These are phyloP conservation scores for Eleusine coracana DNA, from an alignment of 176 grass and related monocot species.

Conservation along the genomic window DNA sequence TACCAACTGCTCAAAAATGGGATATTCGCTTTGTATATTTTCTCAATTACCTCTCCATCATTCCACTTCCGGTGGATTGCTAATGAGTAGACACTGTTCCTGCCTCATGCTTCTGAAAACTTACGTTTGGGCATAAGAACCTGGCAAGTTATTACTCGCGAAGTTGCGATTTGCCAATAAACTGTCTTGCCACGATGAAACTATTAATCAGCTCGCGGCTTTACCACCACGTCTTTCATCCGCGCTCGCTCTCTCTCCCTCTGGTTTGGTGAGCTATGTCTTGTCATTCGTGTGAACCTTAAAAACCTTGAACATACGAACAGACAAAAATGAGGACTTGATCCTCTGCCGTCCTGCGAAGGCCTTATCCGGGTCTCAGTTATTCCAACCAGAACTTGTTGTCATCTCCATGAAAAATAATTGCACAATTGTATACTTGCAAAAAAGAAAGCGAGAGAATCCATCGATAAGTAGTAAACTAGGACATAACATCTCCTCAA, in stretches of 20 bases:
- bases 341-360: neutral
- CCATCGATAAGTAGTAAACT: neutral
- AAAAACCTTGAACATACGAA: neutral
- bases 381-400: neutral
- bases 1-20: constrained; percentile 7
- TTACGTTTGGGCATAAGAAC: neutral
- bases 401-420: neutral
- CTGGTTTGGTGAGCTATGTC: neutral
- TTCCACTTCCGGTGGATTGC: neutral
- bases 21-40: constrained; percentile 13
- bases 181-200: neutral
- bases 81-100: neutral
- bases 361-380: neutral
- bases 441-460: neutral
- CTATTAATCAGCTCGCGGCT: neutral
- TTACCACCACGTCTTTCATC: neutral
- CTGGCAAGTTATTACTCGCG: neutral
- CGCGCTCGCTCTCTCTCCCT: neutral
- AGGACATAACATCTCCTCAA: neutral
- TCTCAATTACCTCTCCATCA: neutral
- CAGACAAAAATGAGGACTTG: neutral
- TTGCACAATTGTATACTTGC: neutral
- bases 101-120: constrained; percentile 10
- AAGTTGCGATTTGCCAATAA: neutral
- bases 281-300: neutral